Conservation (phyloP, 2,329 filamentous ascomycete species). For the Fusarium redolens region DNA sequence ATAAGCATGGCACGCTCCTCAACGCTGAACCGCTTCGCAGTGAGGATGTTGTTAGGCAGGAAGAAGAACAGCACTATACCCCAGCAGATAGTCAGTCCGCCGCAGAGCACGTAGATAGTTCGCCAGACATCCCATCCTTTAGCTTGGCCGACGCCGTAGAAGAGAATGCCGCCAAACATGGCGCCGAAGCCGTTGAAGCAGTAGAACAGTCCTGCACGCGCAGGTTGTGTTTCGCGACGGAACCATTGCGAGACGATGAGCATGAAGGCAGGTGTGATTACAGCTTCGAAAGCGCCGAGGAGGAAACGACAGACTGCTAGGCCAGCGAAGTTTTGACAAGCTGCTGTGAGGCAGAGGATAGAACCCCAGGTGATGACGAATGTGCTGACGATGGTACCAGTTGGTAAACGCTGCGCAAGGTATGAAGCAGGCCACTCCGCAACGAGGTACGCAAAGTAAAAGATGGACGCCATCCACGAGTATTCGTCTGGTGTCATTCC, state of each 20-base stretch:
- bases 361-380: constrained; percentile 52
- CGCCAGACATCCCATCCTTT: constrained; percentile 59
- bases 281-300: constrained; percentile 60
- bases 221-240: constrained; percentile 57
- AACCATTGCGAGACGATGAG: constrained; percentile 65
- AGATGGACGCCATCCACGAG: constrained; percentile 66
- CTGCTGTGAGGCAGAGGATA: constrained; percentile 59
- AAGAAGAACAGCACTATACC: constrained; percentile 56
- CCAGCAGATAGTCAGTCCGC: constrained; percentile 61
- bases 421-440: constrained; percentile 55
- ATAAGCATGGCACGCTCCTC: constrained; percentile 61
- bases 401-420: constrained; percentile 50
- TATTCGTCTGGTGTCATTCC: constrained; percentile 61
- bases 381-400: constrained; percentile 49
- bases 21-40: constrained; percentile 43
- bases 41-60: constrained; percentile 61
- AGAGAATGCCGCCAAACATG: constrained; percentile 59
- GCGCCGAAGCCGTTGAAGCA: constrained; percentile 59
- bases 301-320: constrained; percentile 60
- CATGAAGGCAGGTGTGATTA: constrained; percentile 63
- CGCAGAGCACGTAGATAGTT: constrained; percentile 65
- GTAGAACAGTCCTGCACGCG: constrained; percentile 56
- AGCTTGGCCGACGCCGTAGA: constrained; percentile 66
- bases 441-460: constrained; percentile 63
- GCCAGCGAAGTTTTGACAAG: constrained; percentile 55